phyloP scores from a whole-genome alignment of 371 early-diverging fungal species.

The Dichotomocladium elegans region DNA sequence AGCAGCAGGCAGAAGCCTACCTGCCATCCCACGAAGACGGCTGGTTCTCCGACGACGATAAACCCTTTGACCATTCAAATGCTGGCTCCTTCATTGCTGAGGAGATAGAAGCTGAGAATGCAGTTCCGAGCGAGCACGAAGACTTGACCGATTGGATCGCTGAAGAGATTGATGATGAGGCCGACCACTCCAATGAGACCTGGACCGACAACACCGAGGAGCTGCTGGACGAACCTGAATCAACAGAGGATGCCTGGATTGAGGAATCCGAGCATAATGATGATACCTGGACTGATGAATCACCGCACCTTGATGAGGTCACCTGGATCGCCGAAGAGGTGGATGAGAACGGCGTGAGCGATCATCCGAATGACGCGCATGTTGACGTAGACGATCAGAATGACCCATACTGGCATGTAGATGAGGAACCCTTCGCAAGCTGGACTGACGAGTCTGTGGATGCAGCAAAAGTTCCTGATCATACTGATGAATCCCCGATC shows the following conservation, averaged over 20 bases:
- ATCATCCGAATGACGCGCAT: not conserved
- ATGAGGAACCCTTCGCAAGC: not conserved
- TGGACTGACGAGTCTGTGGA: conserved; percentile 1
- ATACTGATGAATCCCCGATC: conserved; percentile 10
- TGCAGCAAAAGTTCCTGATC: not conserved
- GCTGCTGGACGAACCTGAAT: not conserved
- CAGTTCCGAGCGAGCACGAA: not conserved
- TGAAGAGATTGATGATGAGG: not conserved
- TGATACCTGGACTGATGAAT: conserved; percentile 2
- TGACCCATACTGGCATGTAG: not conserved
- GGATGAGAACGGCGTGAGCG: conserved; percentile 1
- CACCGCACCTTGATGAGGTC: conserved; percentile 10
- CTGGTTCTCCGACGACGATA: not conserved
- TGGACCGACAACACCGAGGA: not conserved
- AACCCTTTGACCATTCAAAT: not conserved
- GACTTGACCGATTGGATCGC: conserved; percentile 7
- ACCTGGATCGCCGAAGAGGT: conserved; percentile 15
- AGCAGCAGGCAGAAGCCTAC: conserved; percentile 11
- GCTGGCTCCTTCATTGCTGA: not conserved
- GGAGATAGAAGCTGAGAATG: not conserved
- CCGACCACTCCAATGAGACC: not conserved
- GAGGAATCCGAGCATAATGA: conserved; percentile 2
- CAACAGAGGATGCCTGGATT: not conserved
- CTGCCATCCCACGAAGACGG: conserved; percentile 2
- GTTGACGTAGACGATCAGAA: not conserved